Conservation (phyloP, 768 basidiomycete genomes). For the Pholiota microspora region DNA sequence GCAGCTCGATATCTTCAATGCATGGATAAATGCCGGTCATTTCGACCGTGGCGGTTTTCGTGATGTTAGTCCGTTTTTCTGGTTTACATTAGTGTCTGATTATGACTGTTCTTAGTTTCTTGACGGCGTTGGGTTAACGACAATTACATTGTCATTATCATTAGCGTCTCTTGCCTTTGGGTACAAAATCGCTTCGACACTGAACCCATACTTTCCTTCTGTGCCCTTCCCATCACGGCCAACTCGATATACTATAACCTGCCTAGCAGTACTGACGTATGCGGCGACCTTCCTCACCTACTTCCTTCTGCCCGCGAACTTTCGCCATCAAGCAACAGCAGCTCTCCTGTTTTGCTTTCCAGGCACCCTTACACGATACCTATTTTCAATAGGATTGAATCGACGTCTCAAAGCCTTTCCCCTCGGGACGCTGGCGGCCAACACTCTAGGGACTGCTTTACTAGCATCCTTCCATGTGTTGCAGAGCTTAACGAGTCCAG, state of each 20-base stretch:
- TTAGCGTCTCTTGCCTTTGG: constrained; percentile 81
- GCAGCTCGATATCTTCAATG: constrained; percentile 85
- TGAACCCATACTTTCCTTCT: constrained; percentile 39
- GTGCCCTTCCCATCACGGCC: constrained; percentile 32
- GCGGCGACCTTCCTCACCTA: constrained; percentile 76
- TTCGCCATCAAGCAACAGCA: constrained; percentile 80
- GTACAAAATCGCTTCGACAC: constrained; percentile 48
- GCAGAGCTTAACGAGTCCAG: constrained; percentile 48
- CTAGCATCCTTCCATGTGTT: constrained; percentile 72
- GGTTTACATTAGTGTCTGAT: background rate
- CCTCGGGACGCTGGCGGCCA: constrained; percentile 76
- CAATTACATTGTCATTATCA: constrained; percentile 76
- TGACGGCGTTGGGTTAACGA: constrained; percentile 79
- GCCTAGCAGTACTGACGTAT: constrained; percentile 64
- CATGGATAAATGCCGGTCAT: constrained; percentile 71
- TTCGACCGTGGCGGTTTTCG: constrained; percentile 62
- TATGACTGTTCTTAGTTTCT: constrained; percentile 55
- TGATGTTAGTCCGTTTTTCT: constrained; percentile 50
- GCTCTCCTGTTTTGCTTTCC: constrained; percentile 89
- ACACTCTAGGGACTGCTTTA: constrained; percentile 79
- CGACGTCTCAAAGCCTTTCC: constrained; percentile 59
- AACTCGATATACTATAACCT: constrained; percentile 49
- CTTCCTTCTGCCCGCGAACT: constrained; percentile 64
- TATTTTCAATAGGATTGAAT: constrained; percentile 75
- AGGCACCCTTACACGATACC: constrained; percentile 82